phyloP scores from a whole-genome alignment of 2,329 filamentous ascomycete species.

The Hypoxylon sp. region DNA sequence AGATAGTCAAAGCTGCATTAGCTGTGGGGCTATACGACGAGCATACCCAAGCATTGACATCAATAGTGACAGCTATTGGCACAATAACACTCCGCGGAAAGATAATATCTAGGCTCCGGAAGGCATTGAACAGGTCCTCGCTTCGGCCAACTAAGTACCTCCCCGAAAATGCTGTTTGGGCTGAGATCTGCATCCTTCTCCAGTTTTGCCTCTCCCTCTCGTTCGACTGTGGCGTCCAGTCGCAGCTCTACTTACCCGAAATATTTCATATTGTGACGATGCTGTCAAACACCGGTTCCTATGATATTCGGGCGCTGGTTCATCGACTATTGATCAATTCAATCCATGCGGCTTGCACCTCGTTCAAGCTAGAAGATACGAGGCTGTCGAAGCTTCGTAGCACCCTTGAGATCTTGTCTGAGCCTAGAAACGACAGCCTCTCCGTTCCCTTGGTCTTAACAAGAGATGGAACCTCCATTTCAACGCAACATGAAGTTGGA shows the following conservation, averaged over 20 bases:
- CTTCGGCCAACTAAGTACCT: constrained; percentile 75
- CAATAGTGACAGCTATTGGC: constrained; percentile 74
- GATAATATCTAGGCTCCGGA: constrained; percentile 75
- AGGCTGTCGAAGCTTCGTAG: constrained; percentile 69
- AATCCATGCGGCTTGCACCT: constrained; percentile 77
- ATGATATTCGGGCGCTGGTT: constrained; percentile 70
- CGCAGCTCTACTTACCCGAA: constrained; percentile 77
- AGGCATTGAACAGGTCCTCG: constrained; percentile 77
- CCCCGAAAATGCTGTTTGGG: constrained; percentile 77
- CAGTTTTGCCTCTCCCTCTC: constrained; percentile 77
- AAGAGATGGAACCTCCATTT: constrained; percentile 69
- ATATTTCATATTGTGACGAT: constrained; percentile 80
- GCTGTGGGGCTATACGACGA: constrained; percentile 71
- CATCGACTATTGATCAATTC: constrained; percentile 77
- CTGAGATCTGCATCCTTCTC: constrained; percentile 77
- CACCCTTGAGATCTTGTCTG: constrained; percentile 71
- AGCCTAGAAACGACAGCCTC: constrained; percentile 72
- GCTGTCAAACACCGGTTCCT: constrained; percentile 75
- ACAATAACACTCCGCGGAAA: constrained; percentile 77
- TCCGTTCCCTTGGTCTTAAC: constrained; percentile 62
- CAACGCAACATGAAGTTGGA: constrained; percentile 68
- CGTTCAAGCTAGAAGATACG: constrained; percentile 73
- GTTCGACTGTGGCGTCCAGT: constrained; percentile 77
- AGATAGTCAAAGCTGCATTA: constrained; percentile 75
- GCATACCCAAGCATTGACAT: constrained; percentile 72